These are phyloP conservation scores for Kernera saxatilis DNA, from an alignment of 345 rosid genomes.

Conservation along the genomic window DNA sequence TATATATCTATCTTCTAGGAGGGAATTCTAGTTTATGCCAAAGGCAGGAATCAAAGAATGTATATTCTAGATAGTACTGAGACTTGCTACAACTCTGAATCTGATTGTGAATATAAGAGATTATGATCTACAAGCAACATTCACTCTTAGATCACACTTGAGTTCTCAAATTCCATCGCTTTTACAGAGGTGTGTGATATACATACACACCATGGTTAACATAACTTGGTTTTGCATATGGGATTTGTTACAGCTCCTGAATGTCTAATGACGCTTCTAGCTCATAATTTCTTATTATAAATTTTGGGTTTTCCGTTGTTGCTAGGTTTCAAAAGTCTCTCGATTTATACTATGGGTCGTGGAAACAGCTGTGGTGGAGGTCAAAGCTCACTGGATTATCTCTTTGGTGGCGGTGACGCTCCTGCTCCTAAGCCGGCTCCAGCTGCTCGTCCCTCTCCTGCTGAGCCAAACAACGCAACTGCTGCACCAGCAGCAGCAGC, in stretches of 20 bases:
- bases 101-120: not conserved
- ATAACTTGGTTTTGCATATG: not conserved
- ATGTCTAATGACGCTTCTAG: not conserved
- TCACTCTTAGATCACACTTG: not conserved
- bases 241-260: not conserved
- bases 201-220: not conserved
- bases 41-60: not conserved
- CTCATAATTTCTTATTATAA: not conserved
- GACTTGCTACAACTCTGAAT: not conserved
- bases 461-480: slow-evolving; percentile 16
- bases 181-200: not conserved
- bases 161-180: not conserved
- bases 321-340: not conserved
- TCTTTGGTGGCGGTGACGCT: slow-evolving; percentile 60
- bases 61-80: not conserved
- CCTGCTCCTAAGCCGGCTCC: slow-evolving; percentile 29
- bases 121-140: not conserved
- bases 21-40: no score
- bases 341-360: slow-evolving; percentile 51
- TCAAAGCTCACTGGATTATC: slow-evolving; percentile 75
- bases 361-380: slow-evolving; percentile 85
- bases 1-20: not conserved
- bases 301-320: not conserved
- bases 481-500: not conserved
- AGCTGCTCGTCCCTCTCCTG: slow-evolving; percentile 30